Percentiles rank a stretch among this genome's conserved stretches.
Conservation (phyloP, 371 early-diverging fungal genomes). For the Haplosporangium sp. region DNA sequence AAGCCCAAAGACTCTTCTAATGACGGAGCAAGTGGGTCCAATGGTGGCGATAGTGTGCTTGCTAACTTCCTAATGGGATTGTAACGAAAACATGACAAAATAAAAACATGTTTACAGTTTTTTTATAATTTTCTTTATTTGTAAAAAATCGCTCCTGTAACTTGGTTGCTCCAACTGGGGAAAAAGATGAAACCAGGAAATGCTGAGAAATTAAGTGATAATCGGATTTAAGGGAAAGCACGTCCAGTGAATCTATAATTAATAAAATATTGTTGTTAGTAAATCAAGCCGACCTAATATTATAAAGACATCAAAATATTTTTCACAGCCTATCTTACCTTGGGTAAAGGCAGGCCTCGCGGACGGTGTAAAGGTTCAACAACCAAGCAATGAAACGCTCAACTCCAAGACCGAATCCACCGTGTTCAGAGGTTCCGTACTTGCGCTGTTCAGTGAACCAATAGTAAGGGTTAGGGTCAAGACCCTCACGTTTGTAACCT, state of each 20-base stretch:
- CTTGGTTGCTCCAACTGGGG: not conserved
- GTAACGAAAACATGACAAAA: constrained; percentile 10
- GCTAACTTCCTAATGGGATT: constrained; percentile 50
- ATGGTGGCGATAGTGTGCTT: constrained; percentile 37
- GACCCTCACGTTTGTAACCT: constrained; percentile 97
- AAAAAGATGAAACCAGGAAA: not conserved
- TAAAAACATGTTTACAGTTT: not conserved
- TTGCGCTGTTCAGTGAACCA: constrained; percentile 99
- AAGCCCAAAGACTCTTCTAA: constrained; percentile 28
- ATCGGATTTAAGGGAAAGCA: constrained; percentile 49
- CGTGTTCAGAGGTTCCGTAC: constrained; percentile 98
- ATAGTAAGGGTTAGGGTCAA: constrained; percentile 98
- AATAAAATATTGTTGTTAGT: not conserved
- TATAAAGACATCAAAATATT: not conserved
- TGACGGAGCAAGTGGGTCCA: constrained; percentile 8
- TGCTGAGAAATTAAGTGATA: not conserved
- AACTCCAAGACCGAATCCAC: constrained; percentile 99
- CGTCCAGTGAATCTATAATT: constrained; percentile 50
- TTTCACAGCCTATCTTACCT: constrained; percentile 64
- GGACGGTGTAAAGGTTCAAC: constrained; percentile 93
- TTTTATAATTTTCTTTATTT: not conserved
- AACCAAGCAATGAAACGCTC: constrained; percentile 99
- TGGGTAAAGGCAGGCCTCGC: constrained; percentile 97
- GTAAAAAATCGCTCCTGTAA: not conserved
- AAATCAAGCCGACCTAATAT: not conserved